phyloP scores from a whole-genome alignment of 2,329 filamentous ascomycete species.

The Monosporascus ibericus region DNA sequence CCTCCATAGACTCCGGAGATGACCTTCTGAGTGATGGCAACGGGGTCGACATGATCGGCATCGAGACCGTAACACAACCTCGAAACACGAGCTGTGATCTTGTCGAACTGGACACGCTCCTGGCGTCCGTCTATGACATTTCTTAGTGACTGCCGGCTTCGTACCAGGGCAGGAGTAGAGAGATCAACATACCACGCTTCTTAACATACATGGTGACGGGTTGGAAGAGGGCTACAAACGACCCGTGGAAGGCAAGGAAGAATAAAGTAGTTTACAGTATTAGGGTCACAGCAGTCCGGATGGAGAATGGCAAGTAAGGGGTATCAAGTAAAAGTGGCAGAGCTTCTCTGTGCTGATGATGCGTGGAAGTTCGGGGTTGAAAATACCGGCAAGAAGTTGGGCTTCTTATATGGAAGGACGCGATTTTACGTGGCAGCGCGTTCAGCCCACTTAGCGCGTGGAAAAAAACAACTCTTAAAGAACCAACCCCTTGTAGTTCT shows the following conservation, averaged over 20 bases:
- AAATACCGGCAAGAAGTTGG: background rate
- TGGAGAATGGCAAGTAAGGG: background rate
- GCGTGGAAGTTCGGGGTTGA: background rate
- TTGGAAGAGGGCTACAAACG: slow-evolving; percentile 10
- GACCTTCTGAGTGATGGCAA: slow-evolving; percentile 98
- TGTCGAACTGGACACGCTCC: slow-evolving; percentile 99
- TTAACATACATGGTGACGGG: slow-evolving; percentile 52
- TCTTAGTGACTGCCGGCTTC: slow-evolving; percentile 9
- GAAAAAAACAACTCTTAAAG: background rate
- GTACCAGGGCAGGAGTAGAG: background rate
- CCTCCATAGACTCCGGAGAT: slow-evolving; percentile 99
- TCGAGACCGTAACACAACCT: slow-evolving; percentile 97
- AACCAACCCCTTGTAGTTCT: background rate
- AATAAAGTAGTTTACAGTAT: slow-evolving; percentile 3
- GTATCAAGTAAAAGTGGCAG: background rate
- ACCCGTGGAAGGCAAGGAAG: slow-evolving; percentile 11
- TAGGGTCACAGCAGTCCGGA: slow-evolving; percentile 1
- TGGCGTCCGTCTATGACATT: slow-evolving; percentile 79
- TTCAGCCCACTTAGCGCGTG: background rate
- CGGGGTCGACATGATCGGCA: slow-evolving; percentile 89
- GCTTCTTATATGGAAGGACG: background rate
- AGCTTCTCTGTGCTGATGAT: background rate
- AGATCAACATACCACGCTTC: slow-evolving; percentile 50
- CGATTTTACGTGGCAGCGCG: background rate
- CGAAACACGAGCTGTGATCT: slow-evolving; percentile 98